Percentiles rank a stretch among this genome's conserved stretches.
Evolutionary conservation across 1,284 basidiomycete species (phyloP).

Genomic region (Laetiporus sulphureus): DNA sequence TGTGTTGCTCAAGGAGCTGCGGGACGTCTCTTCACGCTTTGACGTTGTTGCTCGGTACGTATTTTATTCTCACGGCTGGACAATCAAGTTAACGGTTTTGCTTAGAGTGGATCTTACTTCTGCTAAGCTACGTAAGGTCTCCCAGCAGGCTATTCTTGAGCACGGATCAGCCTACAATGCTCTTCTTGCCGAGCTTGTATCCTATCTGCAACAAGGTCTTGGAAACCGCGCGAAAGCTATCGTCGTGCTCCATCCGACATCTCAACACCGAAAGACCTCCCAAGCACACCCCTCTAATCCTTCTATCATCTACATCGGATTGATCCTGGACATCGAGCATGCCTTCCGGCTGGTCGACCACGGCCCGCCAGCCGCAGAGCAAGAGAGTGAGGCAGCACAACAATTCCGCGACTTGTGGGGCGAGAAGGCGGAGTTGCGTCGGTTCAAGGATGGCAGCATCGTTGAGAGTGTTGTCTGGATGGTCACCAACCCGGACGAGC

Average conservation of each 20-base stretch:
- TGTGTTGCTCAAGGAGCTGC: slow-evolving; percentile 68
- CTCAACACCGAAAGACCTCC: slow-evolving; percentile 39
- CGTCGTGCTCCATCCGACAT: slow-evolving; percentile 48
- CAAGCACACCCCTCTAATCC: slow-evolving; percentile 44
- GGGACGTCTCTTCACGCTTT: slow-evolving; percentile 53
- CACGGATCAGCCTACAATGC: slow-evolving; percentile 52
- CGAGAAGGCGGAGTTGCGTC: slow-evolving; percentile 84
- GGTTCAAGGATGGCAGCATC: slow-evolving; percentile 96
- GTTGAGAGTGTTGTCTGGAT: slow-evolving; percentile 94
- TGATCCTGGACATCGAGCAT: slow-evolving; percentile 65
- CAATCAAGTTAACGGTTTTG: slow-evolving; percentile 2
- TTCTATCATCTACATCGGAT: slow-evolving; percentile 56
- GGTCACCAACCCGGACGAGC: slow-evolving; percentile 66
- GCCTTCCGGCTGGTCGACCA: slow-evolving; percentile 85
- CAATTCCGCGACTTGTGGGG: slow-evolving; percentile 90
- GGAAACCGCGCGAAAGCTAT: slow-evolving; percentile 60
- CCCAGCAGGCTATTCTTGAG: slow-evolving; percentile 47
- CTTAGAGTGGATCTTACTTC: slow-evolving; percentile 57
- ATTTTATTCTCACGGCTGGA: too few species aligned
- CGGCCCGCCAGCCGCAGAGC: slow-evolving; percentile 72
- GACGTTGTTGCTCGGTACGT: slow-evolving; percentile 59
- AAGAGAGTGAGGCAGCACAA: slow-evolving; percentile 42
- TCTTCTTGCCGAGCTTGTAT: slow-evolving; percentile 47
- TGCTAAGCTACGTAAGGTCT: slow-evolving; percentile 38
- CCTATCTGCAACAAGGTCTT: slow-evolving; percentile 59